Conservation (phyloP, 441 rosid species). For the Bruguiera hainesii region DNA sequence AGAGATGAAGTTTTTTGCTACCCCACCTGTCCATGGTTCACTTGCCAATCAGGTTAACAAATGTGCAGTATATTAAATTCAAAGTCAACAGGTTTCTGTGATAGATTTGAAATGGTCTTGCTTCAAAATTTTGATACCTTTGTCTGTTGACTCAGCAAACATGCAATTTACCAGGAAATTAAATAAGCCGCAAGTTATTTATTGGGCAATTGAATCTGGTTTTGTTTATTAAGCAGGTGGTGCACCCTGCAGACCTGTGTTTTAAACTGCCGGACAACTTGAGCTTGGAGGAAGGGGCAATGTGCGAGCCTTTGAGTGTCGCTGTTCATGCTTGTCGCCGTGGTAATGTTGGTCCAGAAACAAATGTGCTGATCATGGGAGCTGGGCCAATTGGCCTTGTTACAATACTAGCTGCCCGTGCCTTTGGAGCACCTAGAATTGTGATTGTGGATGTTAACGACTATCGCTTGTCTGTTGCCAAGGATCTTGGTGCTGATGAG, state of each 20-base stretch:
- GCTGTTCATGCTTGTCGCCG: constrained; percentile 87
- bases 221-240: constrained; percentile 42
- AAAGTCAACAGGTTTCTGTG: constrained; percentile 25
- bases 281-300: constrained; percentile 93
- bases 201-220: background rate
- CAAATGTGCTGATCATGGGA: constrained; percentile 75
- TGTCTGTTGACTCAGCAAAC: background rate
- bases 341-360: constrained; percentile 72
- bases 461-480: constrained; percentile 70
- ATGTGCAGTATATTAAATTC: no score
- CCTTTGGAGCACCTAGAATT: constrained; percentile 82
- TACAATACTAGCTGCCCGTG: constrained; percentile 75
- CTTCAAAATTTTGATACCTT: no score
- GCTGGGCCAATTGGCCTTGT: constrained; percentile 94
- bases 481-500: constrained; percentile 68
- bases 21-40: constrained; percentile 89
- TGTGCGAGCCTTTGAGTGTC: constrained; percentile 89
- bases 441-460: constrained; percentile 77
- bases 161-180: background rate
- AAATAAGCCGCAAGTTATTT: background rate
- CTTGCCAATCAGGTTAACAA: constrained; percentile 67
- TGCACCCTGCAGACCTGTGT: constrained; percentile 86
- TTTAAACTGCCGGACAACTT: constrained; percentile 82
- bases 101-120: constrained; percentile 29
- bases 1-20: constrained; percentile 84